phyloP scores from a whole-genome alignment of 2,329 filamentous ascomycete species.

The Metarhizium robertsii region DNA sequence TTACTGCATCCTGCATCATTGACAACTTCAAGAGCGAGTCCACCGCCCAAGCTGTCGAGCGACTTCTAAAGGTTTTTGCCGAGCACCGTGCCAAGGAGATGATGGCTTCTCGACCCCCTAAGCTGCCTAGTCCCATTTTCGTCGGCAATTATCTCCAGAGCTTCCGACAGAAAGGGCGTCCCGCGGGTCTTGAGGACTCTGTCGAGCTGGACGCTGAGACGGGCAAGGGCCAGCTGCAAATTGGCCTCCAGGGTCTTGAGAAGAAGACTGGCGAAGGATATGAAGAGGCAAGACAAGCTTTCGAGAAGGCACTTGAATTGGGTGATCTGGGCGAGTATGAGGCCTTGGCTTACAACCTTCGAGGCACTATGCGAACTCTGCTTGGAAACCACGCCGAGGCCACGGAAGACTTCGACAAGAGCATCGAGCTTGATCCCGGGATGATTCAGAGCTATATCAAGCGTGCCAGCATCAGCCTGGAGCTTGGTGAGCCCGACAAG shows the following conservation, averaged over 20 bases:
- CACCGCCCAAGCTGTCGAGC: slow-evolving; percentile 83
- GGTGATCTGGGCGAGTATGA: slow-evolving; percentile 74
- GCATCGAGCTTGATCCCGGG: slow-evolving; percentile 77
- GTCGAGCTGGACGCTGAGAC: slow-evolving; percentile 68
- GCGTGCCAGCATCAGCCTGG: slow-evolving; percentile 93
- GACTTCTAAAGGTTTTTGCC: slow-evolving; percentile 91
- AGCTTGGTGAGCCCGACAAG: slow-evolving; percentile 79
- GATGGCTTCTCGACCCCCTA: slow-evolving; percentile 73
- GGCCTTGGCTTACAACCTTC: slow-evolving; percentile 90
- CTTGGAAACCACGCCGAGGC: slow-evolving; percentile 80
- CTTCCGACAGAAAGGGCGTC: slow-evolving; percentile 77
- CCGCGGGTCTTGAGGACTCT: slow-evolving; percentile 72
- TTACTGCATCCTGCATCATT: slow-evolving; percentile 98
- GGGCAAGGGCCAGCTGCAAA: slow-evolving; percentile 77
- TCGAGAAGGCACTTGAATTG: slow-evolving; percentile 79
- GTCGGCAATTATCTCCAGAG: slow-evolving; percentile 98
- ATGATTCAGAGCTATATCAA: slow-evolving; percentile 98
- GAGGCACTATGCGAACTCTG: slow-evolving; percentile 90
- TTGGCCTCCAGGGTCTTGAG: slow-evolving; percentile 70
- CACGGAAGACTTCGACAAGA: slow-evolving; percentile 79
- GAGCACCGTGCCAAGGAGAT: slow-evolving; percentile 91
- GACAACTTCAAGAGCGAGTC: slow-evolving; percentile 91
- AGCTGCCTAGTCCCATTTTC: slow-evolving; percentile 90
- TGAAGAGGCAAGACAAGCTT: slow-evolving; percentile 75
- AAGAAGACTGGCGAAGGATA: slow-evolving; percentile 88